phyloP scores from a whole-genome alignment of 164 flowering plant species.

The grape (Vitis vinifera) region DNA sequence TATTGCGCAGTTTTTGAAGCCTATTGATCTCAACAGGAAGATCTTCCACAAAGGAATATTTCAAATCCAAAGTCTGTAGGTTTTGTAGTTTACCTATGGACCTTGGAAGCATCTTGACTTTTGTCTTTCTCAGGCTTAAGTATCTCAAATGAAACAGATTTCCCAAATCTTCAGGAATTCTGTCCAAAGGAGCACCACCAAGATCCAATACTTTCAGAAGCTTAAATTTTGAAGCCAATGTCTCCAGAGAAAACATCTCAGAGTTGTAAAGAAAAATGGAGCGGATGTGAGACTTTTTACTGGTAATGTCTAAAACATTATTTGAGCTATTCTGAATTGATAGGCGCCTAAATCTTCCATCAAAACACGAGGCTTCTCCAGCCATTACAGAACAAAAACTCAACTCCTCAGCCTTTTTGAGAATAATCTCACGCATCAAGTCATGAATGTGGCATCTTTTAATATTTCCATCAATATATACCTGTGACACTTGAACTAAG shows the following conservation, averaged over 20 bases:
- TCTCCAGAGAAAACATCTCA: slow-evolving; percentile 7
- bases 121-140: no score
- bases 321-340: slow-evolving; percentile 13
- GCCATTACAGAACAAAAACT: neutral
- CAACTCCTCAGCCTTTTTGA: slow-evolving; percentile 10
- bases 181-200: slow-evolving; percentile 13
- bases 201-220: slow-evolving; percentile 29
- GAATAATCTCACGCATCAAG: no score
- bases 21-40: no score
- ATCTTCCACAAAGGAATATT: no score
- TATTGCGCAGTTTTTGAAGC: no score
- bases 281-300: neutral
- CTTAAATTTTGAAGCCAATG: slow-evolving; percentile 6
- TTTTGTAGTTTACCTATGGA: no score
- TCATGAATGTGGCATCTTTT: no score
- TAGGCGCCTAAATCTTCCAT: slow-evolving; percentile 18
- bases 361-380: neutral
- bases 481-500: no score
- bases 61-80: no score
- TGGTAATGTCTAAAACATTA: neutral
- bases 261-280: neutral
- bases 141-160: no score
- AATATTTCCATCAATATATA: no score
- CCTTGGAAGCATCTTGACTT: no score
- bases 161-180: slow-evolving; percentile 15